Evolutionary conservation across 2,329 filamentous ascomycete species (phyloP), one percentile per base, ranked within the genome.

Genomic region (Colletotrichum kahawae): DNA sequence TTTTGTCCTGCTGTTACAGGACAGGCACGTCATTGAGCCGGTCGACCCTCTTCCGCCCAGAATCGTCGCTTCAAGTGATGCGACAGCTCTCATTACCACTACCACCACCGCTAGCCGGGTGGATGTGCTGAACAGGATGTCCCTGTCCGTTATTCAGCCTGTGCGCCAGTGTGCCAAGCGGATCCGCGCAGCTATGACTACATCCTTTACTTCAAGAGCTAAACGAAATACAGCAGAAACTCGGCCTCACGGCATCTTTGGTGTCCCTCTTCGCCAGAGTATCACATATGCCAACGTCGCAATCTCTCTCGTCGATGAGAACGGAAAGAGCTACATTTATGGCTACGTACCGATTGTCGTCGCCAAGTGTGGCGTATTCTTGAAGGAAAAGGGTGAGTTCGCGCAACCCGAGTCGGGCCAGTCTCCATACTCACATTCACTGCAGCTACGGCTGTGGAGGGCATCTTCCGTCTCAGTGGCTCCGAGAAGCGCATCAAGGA

Each of bases 401-500:
- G 59, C 66, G 34, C 54, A 62, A 31, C 43, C 36, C 60, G 68
- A 16, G 48, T 9, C 48, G 29, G 13, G 16, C 43, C 8, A n/a
- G 4, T n/a, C 21, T 14, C 8, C 24, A 60, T 74, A 72, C 79
- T 82, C 70, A 82, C 75, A 54, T 64, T 60, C 84, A 72, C 78
- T 73, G 62, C 78, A 98, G 97, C 97, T 36, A 98, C 96, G 79
- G 93, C 96, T 78, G 92, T 98, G 12, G 96, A 98, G 84, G 97
- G 97, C 51, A 99, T 99, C 74, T 99, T 99, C 82, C 95, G 97
- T 59, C 89, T 99, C 57, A 98, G 94, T 82, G 97, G 97, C 66
- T 98, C 97, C 43, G 96, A 98, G 82, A 98, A 98, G 86, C 94
- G 97, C 77, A 99, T 99, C 87, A 99, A 98, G 84, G 97, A 98